These are phyloP conservation scores for Strigomonas culicis DNA, from an alignment of 208 protist species.

Conservation along the genomic window DNA sequence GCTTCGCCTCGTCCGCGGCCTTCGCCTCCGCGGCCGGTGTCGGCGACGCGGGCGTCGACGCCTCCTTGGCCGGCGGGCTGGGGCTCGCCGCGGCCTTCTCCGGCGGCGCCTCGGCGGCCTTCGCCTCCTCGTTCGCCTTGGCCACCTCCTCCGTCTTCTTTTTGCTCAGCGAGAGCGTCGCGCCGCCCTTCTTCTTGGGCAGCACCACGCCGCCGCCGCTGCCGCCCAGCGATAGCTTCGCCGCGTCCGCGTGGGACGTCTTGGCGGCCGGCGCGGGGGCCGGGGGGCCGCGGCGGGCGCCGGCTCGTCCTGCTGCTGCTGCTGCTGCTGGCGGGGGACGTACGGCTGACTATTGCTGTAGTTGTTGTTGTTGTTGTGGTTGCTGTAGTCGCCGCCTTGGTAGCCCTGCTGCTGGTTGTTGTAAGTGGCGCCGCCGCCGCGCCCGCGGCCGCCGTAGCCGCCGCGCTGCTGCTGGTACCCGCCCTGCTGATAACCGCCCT, in stretches of 20 bases:
- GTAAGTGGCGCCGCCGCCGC: slow-evolving; percentile 11
- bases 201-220: slow-evolving; percentile 23
- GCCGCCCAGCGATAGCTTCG: slow-evolving; percentile 66
- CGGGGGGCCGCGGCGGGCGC: background rate
- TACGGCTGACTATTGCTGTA: slow-evolving; percentile 11
- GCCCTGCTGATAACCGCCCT: slow-evolving; percentile 7
- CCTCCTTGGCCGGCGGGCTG: slow-evolving; percentile 18
- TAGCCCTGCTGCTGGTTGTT: slow-evolving; percentile 5
- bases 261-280: slow-evolving; percentile 14
- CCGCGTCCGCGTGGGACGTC: slow-evolving; percentile 22
- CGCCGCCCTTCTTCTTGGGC: slow-evolving; percentile 65
- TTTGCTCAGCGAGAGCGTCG: slow-evolving; percentile 65
- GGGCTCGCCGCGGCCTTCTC: slow-evolving; percentile 6
- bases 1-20: slow-evolving; percentile 24
- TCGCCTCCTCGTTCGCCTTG: slow-evolving; percentile 26
- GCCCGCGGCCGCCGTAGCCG: slow-evolving; percentile 16
- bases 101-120: background rate
- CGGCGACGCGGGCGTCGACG: background rate
- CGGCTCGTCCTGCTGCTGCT: slow-evolving; percentile 18
- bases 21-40: background rate
- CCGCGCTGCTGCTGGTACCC: background rate
- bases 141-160: slow-evolving; percentile 48
- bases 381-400: slow-evolving; percentile 12
- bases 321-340: slow-evolving; percentile 13
- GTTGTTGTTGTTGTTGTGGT: slow-evolving; percentile 15